Conservation (phyloP, 495 filamentous ascomycete genomes). For the Talaromyces trachyspermus region DNA sequence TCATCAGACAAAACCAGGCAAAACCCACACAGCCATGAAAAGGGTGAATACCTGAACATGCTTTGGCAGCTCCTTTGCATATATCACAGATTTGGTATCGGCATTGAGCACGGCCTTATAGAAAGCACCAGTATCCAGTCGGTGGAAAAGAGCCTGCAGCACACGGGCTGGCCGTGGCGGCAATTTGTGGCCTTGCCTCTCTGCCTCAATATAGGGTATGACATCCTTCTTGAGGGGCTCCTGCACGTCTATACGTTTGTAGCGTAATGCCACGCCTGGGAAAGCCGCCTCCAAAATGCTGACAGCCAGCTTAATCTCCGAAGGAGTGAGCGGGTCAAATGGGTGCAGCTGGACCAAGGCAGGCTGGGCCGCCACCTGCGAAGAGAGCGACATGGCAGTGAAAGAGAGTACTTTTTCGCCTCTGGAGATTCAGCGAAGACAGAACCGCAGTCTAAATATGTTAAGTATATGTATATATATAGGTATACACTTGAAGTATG, state of each 20-base stretch:
- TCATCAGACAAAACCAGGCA: not conserved
- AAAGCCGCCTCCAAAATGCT: slow-evolving; percentile 30
- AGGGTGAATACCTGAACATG: slow-evolving; percentile 26
- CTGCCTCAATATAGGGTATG: slow-evolving; percentile 19
- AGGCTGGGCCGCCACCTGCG: slow-evolving; percentile 9
- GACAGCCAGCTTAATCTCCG: slow-evolving; percentile 32
- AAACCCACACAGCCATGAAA: not conserved
- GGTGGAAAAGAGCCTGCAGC: slow-evolving; percentile 35
- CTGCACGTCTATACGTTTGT: slow-evolving; percentile 34
- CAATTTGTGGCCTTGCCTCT: slow-evolving; percentile 9
- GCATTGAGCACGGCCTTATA: slow-evolving; percentile 32
- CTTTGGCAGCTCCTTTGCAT: slow-evolving; percentile 31
- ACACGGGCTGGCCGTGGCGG: slow-evolving; percentile 15
- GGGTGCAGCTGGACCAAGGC: slow-evolving; percentile 29
- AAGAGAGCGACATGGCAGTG: slow-evolving; percentile 13
- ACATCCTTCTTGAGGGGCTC: slow-evolving; percentile 22
- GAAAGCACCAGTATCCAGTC: slow-evolving; percentile 31
- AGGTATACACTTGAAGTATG: too few relatives aligned
- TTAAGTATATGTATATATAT: too few relatives aligned
- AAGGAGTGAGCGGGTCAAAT: slow-evolving; percentile 35
- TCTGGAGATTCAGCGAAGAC: too few relatives aligned
- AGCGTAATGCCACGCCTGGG: slow-evolving; percentile 26
- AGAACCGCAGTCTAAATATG: too few relatives aligned
- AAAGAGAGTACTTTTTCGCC: too few relatives aligned
- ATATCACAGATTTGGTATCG: slow-evolving; percentile 23